Evolutionary conservation across 2,329 filamentous ascomycete species (phyloP).

Genomic region (Zymoseptoria crescenta): DNA sequence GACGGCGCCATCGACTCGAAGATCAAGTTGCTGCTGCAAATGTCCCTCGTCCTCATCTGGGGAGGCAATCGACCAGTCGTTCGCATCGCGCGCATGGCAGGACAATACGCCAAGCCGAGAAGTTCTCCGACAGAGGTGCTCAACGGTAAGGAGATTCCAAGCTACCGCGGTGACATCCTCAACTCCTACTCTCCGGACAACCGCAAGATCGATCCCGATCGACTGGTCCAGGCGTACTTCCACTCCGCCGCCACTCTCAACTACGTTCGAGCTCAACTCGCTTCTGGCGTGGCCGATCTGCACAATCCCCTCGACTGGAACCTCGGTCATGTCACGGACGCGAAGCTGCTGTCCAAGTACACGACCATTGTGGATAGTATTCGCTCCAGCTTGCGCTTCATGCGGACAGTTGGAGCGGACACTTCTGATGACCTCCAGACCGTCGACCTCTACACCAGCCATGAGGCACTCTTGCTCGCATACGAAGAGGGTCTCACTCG

Average conservation of each 20-base stretch:
- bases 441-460: conserved; percentile 89
- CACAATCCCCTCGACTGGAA: conserved; percentile 93
- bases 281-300: conserved; percentile 85
- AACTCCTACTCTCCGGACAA: conserved; percentile 78
- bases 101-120: conserved; percentile 93
- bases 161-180: conserved; percentile 90
- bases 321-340: conserved; percentile 81
- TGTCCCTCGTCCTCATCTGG: conserved; percentile 94
- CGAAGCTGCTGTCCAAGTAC: conserved; percentile 78
- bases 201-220: conserved; percentile 69
- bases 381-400: conserved; percentile 76
- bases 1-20: conserved; percentile 86
- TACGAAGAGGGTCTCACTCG: conserved; percentile 88
- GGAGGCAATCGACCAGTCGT: conserved; percentile 76
- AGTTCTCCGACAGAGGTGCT: conserved; percentile 80
- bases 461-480: conserved; percentile 87
- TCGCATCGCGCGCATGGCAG: conserved; percentile 89
- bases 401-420: conserved; percentile 86
- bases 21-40: conserved; percentile 92
- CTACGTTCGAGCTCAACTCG: conserved; percentile 75
- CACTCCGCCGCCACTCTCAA: conserved; percentile 92
- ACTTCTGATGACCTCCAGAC: conserved; percentile 77
- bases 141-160: conserved; percentile 72
- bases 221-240: conserved; percentile 87
- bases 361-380: conserved; percentile 75